Evolutionary conservation across 441 rosid genomes (phyloP), one percentile per base, ranked within the genome.

Genomic region (Jatropha podagrica): DNA sequence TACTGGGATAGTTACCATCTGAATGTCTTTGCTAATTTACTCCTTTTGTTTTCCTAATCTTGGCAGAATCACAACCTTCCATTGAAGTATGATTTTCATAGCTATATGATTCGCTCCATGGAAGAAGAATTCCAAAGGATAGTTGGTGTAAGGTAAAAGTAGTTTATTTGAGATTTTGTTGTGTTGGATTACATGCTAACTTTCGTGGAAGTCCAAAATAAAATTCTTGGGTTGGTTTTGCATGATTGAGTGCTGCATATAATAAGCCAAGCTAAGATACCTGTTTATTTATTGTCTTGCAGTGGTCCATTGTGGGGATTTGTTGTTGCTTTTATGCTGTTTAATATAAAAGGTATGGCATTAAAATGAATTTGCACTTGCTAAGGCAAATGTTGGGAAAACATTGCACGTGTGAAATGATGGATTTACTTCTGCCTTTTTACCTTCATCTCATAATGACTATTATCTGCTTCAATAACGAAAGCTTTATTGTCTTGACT

Each of bases 31-130:
- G 62, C 40, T 59, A 54, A 66, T 60, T 23, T 64, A 51, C 40
- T 40, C 12, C 13, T 46, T 17, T 8, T 4, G 40, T 61, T 52
- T 66, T 75, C 71, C 46, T 65, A 51, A 60, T 71, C 56, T 20
- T 80, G 75, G 81, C 93, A 94, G 98, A 94, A 92, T 83, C 98
- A 94, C 89, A 80, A 90, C 80, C 92, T 94, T 75, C n/a, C 84
- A 1, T 72, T 61, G 38, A 88, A 85, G 76, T 92, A 91, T 71
- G 97, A 94, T 85, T 92, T 94, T 78, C 98, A 92, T 79, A 86
- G 94, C 87, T 94, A 94, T 78, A 92, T 94, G 98, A 83, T 92
- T 78, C 96, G 97, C 63, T 89, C 98, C 51, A 92, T 91, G 98
- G 98, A 94, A 80, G 98, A 94, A 88, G 98, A 94, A 81, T 94